These are phyloP conservation scores for Dictyostelium capitatum DNA, from an alignment of 78 protist species.

Conservation along the genomic window DNA sequence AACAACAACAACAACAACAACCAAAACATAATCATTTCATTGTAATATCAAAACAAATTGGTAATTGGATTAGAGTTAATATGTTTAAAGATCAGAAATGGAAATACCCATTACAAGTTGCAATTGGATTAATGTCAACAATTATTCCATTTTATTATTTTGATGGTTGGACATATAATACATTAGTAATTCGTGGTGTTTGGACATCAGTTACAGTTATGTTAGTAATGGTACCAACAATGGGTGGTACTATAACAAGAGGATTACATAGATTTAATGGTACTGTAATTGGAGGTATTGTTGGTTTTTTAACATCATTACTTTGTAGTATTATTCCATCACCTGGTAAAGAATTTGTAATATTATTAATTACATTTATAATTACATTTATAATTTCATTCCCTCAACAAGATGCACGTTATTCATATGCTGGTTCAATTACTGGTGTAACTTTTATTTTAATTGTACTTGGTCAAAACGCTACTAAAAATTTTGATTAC, in stretches of 20 bases:
- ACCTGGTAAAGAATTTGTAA: constrained; percentile 24
- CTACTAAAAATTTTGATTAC: constrained; percentile 15
- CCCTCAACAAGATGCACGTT: constrained; percentile 49
- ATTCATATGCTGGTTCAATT: constrained; percentile 47
- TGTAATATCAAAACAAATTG: not conserved
- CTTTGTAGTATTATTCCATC: constrained; percentile 6
- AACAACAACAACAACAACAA: not conserved
- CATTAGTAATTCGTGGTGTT: constrained; percentile 51
- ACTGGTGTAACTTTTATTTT: constrained; percentile 45
- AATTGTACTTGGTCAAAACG: constrained; percentile 1
- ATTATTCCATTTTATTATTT: constrained; percentile 41
- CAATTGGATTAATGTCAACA: constrained; percentile 10
- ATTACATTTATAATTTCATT: constrained; percentile 9
- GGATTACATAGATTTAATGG: constrained; percentile 56
- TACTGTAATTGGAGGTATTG: constrained; percentile 21
- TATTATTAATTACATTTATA: constrained; percentile 5
- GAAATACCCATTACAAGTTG: constrained; percentile 45
- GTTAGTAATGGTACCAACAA: constrained; percentile 44
- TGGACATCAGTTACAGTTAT: constrained; percentile 60
- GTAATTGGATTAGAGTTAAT: not conserved
- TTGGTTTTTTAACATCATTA: constrained; percentile 35
- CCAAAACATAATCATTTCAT: not conserved
- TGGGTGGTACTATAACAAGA: constrained; percentile 36
- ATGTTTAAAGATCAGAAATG: constrained; percentile 47
- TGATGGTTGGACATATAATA: constrained; percentile 16